Base-by-base conservation (phyloP, 257 asterid species). In the Rauvolfia tetraphylla region DNA sequence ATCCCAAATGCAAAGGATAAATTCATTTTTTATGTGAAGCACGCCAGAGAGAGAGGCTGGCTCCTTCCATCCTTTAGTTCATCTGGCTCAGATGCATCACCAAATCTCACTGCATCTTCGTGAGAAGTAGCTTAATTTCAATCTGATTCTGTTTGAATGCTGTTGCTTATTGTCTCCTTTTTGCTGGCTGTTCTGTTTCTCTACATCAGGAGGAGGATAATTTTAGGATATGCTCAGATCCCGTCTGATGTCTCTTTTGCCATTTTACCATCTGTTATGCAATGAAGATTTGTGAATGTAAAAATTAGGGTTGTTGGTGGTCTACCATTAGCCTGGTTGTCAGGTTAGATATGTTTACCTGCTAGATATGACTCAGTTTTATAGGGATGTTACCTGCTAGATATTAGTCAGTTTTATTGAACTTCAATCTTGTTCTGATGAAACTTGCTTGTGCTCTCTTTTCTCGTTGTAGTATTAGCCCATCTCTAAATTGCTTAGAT, bases 1-100 rank as follows among this genome's bases (percentile, higher is more conserved):
- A 91, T 93, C 42, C 99, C 99, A 0, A 93, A 90, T 57, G 99
- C 99, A 0, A 88, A 85, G 79, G 97, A 91, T 4, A 95, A 95
- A 78, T 91, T 95, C 76, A 73, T 74, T 15, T 84, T 88, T 65
- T 95, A 95, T 38, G 75, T 85, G 79, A 88, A 85, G 74, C 80
- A 88, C 9, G 99, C 95, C 1, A 81, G 82, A 70, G 87, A 76
- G 58, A 85, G 81, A 17, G 92, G 91, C 17, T 95, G 98, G 99
- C 86, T 95, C 48, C 74, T 85, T 61, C 84, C 89, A 5, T 63
- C 86, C 54, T 79, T 85, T 23, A 82, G 76, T 62, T 89, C 58
- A 49, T 38, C 72, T 70, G 81, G 66, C 18, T 51, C 58, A 39
- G 86, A 77, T 71, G 85, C 72, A 34, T 42, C 76, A 29, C 73